A percentile compares a stretch with the other conserved stretches of the same genome.
Conservation (phyloP, 108 stramenopile species). For the Fistulifera solaris region DNA sequence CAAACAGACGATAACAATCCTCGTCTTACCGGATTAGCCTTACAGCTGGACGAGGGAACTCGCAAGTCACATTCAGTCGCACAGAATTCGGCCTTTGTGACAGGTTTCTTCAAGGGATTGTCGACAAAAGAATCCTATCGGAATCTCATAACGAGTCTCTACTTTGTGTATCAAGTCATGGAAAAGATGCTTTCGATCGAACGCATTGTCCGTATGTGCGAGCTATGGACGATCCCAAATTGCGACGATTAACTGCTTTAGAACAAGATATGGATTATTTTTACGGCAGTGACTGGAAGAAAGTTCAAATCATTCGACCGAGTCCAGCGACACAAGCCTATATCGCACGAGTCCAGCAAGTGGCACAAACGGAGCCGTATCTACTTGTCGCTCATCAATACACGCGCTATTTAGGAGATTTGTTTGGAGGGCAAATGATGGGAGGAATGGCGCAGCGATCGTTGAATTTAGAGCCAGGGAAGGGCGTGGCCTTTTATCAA, state of each 20-base stretch:
- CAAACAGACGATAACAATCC: constrained; percentile 19
- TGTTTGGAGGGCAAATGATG: constrained; percentile 73
- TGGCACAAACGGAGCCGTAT: constrained; percentile 27
- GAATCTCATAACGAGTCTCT: constrained; percentile 30
- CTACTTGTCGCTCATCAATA: constrained; percentile 54
- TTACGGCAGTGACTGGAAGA: constrained; percentile 34
- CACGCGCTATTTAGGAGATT: constrained; percentile 50
- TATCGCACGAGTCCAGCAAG: constrained; percentile 31
- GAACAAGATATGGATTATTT: constrained; percentile 56
- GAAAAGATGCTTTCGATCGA: constrained; percentile 30
- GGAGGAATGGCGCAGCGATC: constrained; percentile 39
- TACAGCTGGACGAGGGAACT: constrained; percentile 46
- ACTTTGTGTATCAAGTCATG: constrained; percentile 54
- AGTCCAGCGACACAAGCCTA: constrained; percentile 32
- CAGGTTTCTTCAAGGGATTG: constrained; percentile 64
- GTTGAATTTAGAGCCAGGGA: constrained; percentile 25
- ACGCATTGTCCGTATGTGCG: constrained; percentile 8
- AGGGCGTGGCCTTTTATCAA: constrained; percentile 40
- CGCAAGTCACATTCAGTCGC: constrained; percentile 54
- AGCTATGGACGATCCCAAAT: constrained; percentile 23
- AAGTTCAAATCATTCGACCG: constrained; percentile 14
- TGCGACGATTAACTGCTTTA: constrained; percentile 32
- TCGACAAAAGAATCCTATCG: constrained; percentile 26
- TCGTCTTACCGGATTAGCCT: constrained; percentile 26
- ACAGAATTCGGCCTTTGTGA: constrained; percentile 49